phyloP scores from a whole-genome alignment of 2,329 filamentous ascomycete species.

The Hypoxylon sp. region DNA sequence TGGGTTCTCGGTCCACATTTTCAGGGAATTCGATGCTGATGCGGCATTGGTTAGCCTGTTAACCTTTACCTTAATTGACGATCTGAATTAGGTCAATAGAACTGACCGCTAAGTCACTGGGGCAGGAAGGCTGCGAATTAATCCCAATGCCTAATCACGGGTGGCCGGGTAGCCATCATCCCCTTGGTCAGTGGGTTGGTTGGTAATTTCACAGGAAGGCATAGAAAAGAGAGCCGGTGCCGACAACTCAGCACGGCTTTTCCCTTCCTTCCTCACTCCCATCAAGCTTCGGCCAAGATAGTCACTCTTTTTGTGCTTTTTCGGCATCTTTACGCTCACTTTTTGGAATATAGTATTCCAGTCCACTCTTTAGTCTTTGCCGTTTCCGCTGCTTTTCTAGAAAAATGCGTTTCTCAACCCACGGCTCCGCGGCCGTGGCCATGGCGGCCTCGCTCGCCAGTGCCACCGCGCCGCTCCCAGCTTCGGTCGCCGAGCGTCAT shows the following conservation, averaged over 20 bases:
- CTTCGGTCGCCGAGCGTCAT: constrained; percentile 36
- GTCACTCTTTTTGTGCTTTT: constrained; percentile 52
- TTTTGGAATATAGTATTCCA: constrained; percentile 50
- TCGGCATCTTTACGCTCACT: constrained; percentile 49
- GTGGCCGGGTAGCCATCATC: constrained; percentile 43
- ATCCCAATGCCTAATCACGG: constrained; percentile 38
- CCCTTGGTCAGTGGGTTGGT: constrained; percentile 39
- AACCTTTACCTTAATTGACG: constrained; percentile 37
- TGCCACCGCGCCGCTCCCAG: constrained; percentile 43
- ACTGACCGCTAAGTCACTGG: constrained; percentile 39
- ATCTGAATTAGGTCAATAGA: constrained; percentile 47
- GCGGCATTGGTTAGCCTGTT: constrained; percentile 23
- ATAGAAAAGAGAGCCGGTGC: constrained; percentile 49
- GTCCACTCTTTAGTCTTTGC: constrained; percentile 53
- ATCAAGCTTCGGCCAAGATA: constrained; percentile 49
- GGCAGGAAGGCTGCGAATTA: constrained; percentile 22
- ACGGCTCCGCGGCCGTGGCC: constrained; percentile 53
- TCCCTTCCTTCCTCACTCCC: constrained; percentile 40
- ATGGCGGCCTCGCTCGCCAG: constrained; percentile 52
- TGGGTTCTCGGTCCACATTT: constrained; percentile 32
- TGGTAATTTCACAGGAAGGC: constrained; percentile 41
- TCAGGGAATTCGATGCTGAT: constrained; percentile 24
- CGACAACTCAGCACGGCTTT: constrained; percentile 28
- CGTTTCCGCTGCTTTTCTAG: constrained; percentile 40
- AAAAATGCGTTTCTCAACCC: constrained; percentile 54